Evolutionary conservation across 225 moss, liverwort and hornwort genomes (phyloP).

Genomic region (Neckera pumila): DNA sequence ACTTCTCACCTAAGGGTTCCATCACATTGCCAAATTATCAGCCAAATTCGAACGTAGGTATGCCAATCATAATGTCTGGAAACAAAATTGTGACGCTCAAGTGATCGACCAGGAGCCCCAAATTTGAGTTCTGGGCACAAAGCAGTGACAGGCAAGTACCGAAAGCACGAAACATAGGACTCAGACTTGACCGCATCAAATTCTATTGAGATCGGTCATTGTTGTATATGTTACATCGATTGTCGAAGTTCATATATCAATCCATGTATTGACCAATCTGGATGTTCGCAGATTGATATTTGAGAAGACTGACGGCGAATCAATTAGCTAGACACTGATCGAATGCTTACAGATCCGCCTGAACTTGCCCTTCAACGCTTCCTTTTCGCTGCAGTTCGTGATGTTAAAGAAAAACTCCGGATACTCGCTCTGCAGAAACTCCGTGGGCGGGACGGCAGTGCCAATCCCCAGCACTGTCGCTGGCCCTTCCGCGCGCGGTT

Average conservation of each 20-base stretch:
- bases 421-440: conserved; percentile 25
- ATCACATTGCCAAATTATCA: background rate
- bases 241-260: background rate
- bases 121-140: background rate
- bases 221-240: background rate
- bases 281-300: background rate
- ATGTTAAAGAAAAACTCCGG: conserved; percentile 39
- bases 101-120: background rate
- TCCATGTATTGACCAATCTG: background rate
- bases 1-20: conserved; percentile 15
- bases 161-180: background rate
- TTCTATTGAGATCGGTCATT: background rate
- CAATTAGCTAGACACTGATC: too few relatives aligned
- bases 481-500: conserved; percentile 30
- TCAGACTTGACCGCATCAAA: background rate
- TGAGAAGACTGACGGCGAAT: background rate
- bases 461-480: conserved; percentile 25
- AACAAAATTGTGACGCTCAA: background rate
- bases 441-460: conserved; percentile 28
- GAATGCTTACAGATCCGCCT: conserved; percentile 29
- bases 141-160: background rate
- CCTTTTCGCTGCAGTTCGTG: conserved; percentile 32
- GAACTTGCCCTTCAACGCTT: conserved; percentile 36
- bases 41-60: background rate
- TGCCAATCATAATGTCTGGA: background rate